Evolutionary conservation across 345 rosid species (phyloP), one percentile per base, ranked within the genome.

Genomic region (Eucalyptus sp.): DNA sequence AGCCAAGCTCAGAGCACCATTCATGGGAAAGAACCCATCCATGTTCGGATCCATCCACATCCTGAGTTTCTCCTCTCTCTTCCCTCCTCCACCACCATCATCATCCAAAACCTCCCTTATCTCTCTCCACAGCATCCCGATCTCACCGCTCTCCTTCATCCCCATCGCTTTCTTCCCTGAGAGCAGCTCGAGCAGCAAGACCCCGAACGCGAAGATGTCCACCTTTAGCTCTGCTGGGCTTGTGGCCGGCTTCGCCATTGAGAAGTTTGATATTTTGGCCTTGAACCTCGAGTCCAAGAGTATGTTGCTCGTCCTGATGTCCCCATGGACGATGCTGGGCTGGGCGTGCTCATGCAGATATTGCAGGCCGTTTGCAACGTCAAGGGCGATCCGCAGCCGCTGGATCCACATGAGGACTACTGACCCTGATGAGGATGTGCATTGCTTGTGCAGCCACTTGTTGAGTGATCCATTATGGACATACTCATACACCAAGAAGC

Each of bases 221-320:
- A 87, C 90, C 93, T 94, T 94, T 18, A 91, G 93, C 91, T 88
- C 89, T 85, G 90, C 49, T 33, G 89, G 52, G 71, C 92, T 92
- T 4, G 87, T 71, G 51, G 92, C 91, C 29, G 91, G 92, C 86
- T 88, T 91, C 27, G 96, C 94, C 91, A 94, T 56, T 5, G 93
- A 93, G 92, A 94, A 94, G 89, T 93, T 95, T 10, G 95, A 90
- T 87, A 95, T 92, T 90, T 94, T 94, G 86, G 96, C 96, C 93
- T 91, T 94, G 76, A 93, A 93, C 62, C 50, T 89, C 81, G 93
- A 91, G 89, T 94, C 96, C 3, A 95, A 91, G 88, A 94, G 95
- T 89, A 95, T 90, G 79, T 93, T 95, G n/a, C 91, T 91, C 37
- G 93, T 89, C 58, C 93, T 90, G 87, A 94, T 93, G 89, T 95